A percentile compares a stretch with the other conserved stretches of the same genome.
These are phyloP conservation scores for Glaciozyma antarctica DNA, from an alignment of 768 basidiomycete species.

Conservation along the genomic window DNA sequence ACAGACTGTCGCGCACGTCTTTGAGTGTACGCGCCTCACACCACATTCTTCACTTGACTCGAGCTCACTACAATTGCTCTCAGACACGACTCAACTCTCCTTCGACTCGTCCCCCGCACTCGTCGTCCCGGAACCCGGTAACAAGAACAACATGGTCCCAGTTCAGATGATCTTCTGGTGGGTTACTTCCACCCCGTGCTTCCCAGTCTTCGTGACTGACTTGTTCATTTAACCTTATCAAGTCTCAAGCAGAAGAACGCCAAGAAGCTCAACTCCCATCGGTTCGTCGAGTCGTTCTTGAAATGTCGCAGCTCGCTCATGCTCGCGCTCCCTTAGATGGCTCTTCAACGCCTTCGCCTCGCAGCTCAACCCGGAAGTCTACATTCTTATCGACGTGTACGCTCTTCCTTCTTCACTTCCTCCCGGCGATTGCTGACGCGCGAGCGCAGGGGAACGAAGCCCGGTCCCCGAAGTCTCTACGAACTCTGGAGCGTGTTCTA, in stretches of 20 bases:
- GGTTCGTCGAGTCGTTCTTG: neutral
- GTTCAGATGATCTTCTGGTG: conserved; percentile 44
- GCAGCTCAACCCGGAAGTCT: conserved; percentile 65
- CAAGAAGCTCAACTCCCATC: conserved; percentile 69
- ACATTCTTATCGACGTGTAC: conserved; percentile 85
- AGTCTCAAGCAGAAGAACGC: conserved; percentile 52
- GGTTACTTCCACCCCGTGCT: neutral
- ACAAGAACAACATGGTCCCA: conserved; percentile 71
- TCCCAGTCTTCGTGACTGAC: neutral
- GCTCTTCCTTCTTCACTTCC: conserved; percentile 78
- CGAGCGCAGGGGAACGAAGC: conserved; percentile 71
- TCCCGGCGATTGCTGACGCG: conserved; percentile 76
- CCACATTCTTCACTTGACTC: neutral
- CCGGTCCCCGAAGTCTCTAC: conserved; percentile 89
- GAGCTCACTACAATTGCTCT: conserved; percentile 63
- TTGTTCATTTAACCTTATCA: too few relatives aligned
- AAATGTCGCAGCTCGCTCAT: neutral
- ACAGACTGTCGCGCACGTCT: conserved; percentile 77
- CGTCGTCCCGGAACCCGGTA: conserved; percentile 65
- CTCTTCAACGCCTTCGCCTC: conserved; percentile 78
- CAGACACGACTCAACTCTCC: conserved; percentile 93
- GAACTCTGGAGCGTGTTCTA: conserved; percentile 85
- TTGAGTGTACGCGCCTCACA: conserved; percentile 38
- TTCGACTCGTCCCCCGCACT: conserved; percentile 81
- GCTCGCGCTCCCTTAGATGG: conserved; percentile 69